Conservation (phyloP, 176 grass and related monocot species). For the Zizania latifolia region DNA sequence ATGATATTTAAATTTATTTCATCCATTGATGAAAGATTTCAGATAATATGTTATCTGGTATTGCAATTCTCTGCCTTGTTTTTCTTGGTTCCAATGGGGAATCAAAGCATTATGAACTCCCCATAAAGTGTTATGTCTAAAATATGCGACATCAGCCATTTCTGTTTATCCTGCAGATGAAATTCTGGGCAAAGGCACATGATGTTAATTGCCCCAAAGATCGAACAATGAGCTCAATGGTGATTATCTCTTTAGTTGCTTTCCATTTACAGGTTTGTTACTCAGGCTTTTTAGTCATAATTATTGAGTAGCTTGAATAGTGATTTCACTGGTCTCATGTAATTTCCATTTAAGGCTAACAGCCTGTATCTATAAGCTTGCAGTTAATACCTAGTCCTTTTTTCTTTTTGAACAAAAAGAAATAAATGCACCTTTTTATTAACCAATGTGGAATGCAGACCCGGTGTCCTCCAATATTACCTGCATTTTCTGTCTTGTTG, state of each 20-base stretch:
- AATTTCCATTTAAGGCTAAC: conserved; percentile 17
- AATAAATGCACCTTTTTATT: conserved; percentile 13
- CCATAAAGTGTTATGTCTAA: neutral
- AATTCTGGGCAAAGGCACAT: conserved; percentile 74
- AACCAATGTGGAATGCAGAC: conserved; percentile 58
- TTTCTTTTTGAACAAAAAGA: conserved; percentile 11
- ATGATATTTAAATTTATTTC: conserved; percentile 60
- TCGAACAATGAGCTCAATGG: conserved; percentile 89
- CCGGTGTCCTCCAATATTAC: conserved; percentile 74
- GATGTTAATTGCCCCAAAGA: conserved; percentile 81
- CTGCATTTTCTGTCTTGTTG: conserved; percentile 74
- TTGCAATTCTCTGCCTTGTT: conserved; percentile 21
- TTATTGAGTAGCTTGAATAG: neutral
- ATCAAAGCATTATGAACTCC: conserved; percentile 2
- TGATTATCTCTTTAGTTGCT: conserved; percentile 92
- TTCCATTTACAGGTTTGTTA: conserved; percentile 86
- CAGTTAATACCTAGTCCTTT: neutral
- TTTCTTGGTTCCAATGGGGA: conserved; percentile 5
- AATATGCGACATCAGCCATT: neutral
- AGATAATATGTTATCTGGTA: conserved; percentile 92
- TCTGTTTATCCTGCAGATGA: conserved; percentile 61
- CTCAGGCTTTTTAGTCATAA: neutral
- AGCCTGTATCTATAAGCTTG: neutral
- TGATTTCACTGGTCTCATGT: neutral
- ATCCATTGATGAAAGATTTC: conserved; percentile 82